Conservation (phyloP, 23 red algal species). For the Gracilaria gracilis region DNA sequence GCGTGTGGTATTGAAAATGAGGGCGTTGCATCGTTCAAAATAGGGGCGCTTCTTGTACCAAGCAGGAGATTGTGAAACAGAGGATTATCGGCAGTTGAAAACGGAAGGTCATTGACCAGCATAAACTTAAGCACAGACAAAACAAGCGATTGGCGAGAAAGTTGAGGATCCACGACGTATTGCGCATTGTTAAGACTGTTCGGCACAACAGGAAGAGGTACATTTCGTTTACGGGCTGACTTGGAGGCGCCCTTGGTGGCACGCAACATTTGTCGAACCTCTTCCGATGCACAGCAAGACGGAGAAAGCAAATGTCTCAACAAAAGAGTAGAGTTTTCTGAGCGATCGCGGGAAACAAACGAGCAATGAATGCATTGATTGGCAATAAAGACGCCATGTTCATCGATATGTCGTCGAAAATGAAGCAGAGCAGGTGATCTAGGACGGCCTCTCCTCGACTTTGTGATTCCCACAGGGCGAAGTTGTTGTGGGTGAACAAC, state of each 20-base stretch:
- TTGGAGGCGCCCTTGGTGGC: slow-evolving; percentile 1
- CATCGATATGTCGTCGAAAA: slow-evolving; percentile 54
- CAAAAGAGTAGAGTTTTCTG: slow-evolving; percentile 53
- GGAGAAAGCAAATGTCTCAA: slow-evolving; percentile 40
- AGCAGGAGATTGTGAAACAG: slow-evolving; percentile 7
- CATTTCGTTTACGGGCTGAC: not conserved
- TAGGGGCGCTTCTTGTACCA: too few species aligned
- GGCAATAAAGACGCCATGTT: slow-evolving; percentile 51
- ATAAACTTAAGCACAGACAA: slow-evolving; percentile 12
- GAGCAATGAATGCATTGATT: slow-evolving; percentile 58
- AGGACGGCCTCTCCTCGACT: slow-evolving; percentile 42
- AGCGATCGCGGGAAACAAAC: slow-evolving; percentile 61
- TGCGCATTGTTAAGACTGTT: not conserved
- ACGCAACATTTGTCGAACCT: slow-evolving; percentile 13
- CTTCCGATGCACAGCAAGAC: slow-evolving; percentile 20
- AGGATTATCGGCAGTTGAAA: not conserved
- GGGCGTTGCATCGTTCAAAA: not conserved
- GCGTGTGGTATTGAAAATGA: not conserved
- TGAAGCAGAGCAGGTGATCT: slow-evolving; percentile 49
- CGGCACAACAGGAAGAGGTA: not conserved
- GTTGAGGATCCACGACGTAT: not conserved
- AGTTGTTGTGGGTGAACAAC: not conserved
- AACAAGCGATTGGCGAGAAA: not conserved
- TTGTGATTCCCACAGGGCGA: slow-evolving; percentile 11
- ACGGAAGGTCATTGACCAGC: slow-evolving; percentile 19